Percentiles rank a stretch among this genome's conserved stretches.
phyloP scores from a whole-genome alignment of 2,329 filamentous ascomycete species.

The Aspergillus alliaceus region DNA sequence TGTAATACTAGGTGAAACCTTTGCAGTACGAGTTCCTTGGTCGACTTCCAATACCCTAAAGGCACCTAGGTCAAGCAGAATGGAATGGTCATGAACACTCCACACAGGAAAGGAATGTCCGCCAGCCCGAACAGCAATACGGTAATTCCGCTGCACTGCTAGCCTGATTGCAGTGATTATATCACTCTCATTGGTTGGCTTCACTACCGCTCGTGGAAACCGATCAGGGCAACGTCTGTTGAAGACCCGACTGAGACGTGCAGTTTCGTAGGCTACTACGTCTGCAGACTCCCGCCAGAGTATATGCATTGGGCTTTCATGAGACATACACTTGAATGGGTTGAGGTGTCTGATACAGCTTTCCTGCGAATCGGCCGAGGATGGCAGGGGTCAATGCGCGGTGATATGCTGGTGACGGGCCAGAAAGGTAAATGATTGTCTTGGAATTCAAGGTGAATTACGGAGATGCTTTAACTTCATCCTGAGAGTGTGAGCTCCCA shows the following conservation, averaged over 20 bases:
- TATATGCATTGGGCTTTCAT: too few relatives aligned
- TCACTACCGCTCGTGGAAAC: slow-evolving; percentile 44
- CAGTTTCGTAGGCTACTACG: slow-evolving; percentile 43
- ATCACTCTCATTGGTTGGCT: slow-evolving; percentile 37
- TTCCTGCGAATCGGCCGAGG: too few relatives aligned
- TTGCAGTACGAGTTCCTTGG: slow-evolving; percentile 36
- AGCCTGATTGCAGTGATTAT: slow-evolving; percentile 40
- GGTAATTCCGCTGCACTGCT: slow-evolving; percentile 34
- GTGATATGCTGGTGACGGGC: too few relatives aligned
- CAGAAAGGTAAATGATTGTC: too few relatives aligned
- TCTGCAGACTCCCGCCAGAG: too few relatives aligned
- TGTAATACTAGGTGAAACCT: slow-evolving; percentile 51
- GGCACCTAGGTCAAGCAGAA: slow-evolving; percentile 45
- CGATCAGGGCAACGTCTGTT: slow-evolving; percentile 43
- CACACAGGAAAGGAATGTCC: slow-evolving; percentile 53
- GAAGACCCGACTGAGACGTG: slow-evolving; percentile 46
- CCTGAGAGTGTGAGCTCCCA: too few relatives aligned
- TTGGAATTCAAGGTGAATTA: too few relatives aligned
- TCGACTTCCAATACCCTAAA: slow-evolving; percentile 45
- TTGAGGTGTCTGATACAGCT: too few relatives aligned
- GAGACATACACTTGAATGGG: too few relatives aligned
- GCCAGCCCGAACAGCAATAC: slow-evolving; percentile 50
- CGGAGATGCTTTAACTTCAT: too few relatives aligned
- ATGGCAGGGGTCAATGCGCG: too few relatives aligned
- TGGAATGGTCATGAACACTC: slow-evolving; percentile 50